phyloP scores from a whole-genome alignment of 345 rosid species.

The Lumnitzera racemosa region DNA sequence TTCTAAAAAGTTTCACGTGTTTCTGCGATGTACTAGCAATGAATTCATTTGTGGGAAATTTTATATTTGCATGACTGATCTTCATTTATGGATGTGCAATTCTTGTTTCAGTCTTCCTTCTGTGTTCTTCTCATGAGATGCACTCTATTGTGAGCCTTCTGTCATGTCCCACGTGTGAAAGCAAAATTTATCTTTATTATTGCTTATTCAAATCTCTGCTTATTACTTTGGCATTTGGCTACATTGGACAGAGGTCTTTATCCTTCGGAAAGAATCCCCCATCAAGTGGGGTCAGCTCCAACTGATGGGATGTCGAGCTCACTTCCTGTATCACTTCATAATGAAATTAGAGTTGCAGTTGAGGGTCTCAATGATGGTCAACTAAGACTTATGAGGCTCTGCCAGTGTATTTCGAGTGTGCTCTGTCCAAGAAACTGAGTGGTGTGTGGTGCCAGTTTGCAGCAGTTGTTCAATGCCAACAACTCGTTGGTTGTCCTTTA shows the following conservation, averaged over 20 bases:
- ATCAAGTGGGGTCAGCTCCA: slow-evolving; percentile 13
- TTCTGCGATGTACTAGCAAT: too few relatives aligned
- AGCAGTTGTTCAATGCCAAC: slow-evolving; percentile 7
- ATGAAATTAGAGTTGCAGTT: slow-evolving; percentile 26
- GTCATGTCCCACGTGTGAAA: too few relatives aligned
- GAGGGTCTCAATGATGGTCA: slow-evolving; percentile 30
- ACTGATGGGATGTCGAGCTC: slow-evolving; percentile 12
- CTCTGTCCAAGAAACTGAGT: slow-evolving; percentile 14
- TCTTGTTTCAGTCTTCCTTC: too few relatives aligned
- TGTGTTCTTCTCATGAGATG: too few relatives aligned
- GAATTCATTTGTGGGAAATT: too few relatives aligned
- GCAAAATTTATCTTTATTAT: too few relatives aligned
- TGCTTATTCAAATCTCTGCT: too few relatives aligned
- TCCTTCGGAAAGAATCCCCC: slow-evolving; percentile 42
- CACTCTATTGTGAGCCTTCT: too few relatives aligned
- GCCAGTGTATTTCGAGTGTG: slow-evolving; percentile 38
- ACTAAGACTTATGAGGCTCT: slow-evolving; percentile 43
- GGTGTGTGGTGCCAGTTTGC: neutral
- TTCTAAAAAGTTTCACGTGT: too few relatives aligned
- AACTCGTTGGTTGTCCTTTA: neutral
- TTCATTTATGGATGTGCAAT: too few relatives aligned
- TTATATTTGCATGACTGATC: too few relatives aligned
- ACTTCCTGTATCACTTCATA: slow-evolving; percentile 16
- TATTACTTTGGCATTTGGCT: too few relatives aligned
- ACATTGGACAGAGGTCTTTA: slow-evolving; percentile 46